Percentiles rank a stretch among this genome's conserved stretches.
Evolutionary conservation across 75 land plant species (phyloP).

Genomic region (Pinus albicaulis): DNA sequence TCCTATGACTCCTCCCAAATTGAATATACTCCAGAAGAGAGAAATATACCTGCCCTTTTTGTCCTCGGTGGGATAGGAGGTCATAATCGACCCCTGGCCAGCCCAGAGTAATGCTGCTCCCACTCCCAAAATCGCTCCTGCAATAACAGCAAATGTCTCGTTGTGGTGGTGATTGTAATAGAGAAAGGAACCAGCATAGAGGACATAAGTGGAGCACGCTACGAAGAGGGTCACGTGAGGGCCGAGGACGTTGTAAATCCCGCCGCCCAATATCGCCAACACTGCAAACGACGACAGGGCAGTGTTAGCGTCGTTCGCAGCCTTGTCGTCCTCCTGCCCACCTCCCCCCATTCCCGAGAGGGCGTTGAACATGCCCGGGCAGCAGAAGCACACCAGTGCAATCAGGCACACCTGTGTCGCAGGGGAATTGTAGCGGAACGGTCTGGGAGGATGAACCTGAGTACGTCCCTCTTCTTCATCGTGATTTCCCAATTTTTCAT

Average conservation of each 20-base stretch:
- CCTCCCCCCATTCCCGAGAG: slow-evolving; percentile 37
- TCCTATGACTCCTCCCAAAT: too few relatives aligned
- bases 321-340: slow-evolving; percentile 28
- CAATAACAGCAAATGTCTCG: too few relatives aligned
- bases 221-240: slow-evolving; percentile 41
- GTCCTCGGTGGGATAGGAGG: slow-evolving; percentile 39
- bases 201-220: slow-evolving; percentile 66
- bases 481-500: too few relatives aligned
- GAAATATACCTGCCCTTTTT: slow-evolving; percentile 3
- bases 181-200: slow-evolving; percentile 29
- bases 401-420: slow-evolving; percentile 19
- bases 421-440: too few relatives aligned
- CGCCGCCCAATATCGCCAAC: slow-evolving; percentile 22
- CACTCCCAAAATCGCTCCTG: slow-evolving; percentile 28
- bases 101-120: slow-evolving; percentile 47
- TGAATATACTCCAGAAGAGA: too few relatives aligned
- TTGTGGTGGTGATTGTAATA: too few relatives aligned
- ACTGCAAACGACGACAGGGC: slow-evolving; percentile 45
- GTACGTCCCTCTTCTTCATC: too few relatives aligned
- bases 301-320: slow-evolving; percentile 34
- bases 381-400: slow-evolving; percentile 4
- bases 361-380: too few relatives aligned
- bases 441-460: slow-evolving; percentile 14
- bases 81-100: slow-evolving; percentile 39
- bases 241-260: too few relatives aligned